Evolutionary conservation across 352 stramenopile species (phyloP).

Genomic region (Blastocystis sp.): DNA sequence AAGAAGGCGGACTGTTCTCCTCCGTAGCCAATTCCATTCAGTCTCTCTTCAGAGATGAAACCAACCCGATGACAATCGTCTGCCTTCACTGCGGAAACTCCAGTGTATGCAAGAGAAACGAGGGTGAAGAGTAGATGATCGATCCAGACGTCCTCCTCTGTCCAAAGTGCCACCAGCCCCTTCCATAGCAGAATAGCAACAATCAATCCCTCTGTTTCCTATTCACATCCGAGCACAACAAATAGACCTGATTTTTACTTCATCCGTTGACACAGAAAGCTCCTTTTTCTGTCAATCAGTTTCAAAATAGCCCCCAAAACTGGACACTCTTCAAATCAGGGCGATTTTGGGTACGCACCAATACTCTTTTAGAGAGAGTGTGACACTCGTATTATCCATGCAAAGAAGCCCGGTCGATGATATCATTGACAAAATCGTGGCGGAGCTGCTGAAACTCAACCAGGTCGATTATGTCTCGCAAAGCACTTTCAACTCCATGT

Average conservation of each 20-base stretch:
- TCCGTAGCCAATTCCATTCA: constrained; percentile 2
- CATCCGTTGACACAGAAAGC: not conserved
- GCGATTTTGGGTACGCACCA: too few species aligned
- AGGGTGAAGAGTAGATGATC: not conserved
- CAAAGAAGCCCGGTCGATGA: constrained; percentile 52
- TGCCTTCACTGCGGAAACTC: not conserved
- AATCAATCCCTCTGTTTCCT: not conserved
- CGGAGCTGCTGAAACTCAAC: constrained; percentile 30
- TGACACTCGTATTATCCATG: not conserved
- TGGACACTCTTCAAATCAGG: too few species aligned
- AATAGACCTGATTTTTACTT: not conserved
- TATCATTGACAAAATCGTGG: constrained; percentile 34
- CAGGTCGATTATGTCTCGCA: constrained; percentile 19
- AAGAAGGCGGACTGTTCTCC: constrained; percentile 9
- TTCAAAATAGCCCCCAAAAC: too few species aligned
- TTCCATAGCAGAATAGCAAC: not conserved
- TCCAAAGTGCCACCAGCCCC: constrained; percentile 33
- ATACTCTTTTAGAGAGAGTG: not conserved
- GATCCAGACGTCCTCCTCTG: constrained; percentile 6
- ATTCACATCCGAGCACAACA: not conserved
- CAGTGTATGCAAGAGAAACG: not conserved
- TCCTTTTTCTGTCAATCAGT: too few species aligned
- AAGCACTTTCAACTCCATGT: constrained; percentile 13
- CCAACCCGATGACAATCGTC: not conserved
- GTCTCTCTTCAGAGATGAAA: not conserved